A percentile compares a stretch with the other conserved stretches of the same genome.
Evolutionary conservation across 1,284 basidiomycete species (phyloP).

Genomic region (Crucibulum parvulum): DNA sequence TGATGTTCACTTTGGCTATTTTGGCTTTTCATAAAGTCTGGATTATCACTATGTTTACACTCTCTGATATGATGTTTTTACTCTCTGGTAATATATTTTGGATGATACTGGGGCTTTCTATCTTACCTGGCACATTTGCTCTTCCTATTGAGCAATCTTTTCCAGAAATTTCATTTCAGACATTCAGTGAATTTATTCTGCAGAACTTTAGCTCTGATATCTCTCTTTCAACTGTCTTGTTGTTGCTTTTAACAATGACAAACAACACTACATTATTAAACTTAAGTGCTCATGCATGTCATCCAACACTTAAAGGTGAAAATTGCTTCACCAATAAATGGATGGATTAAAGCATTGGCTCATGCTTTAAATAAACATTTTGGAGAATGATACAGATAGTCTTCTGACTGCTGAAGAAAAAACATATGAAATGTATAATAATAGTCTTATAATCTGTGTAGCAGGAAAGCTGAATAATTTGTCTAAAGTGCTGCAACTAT

Average conservation of each 20-base stretch:
- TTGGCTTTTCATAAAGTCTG: no score
- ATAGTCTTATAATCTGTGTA: neutral
- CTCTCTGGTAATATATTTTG: no score
- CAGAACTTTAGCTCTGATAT: neutral
- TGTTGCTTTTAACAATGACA: constrained; percentile 1
- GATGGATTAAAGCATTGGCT: neutral
- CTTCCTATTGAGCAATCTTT: neutral
- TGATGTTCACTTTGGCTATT: no score
- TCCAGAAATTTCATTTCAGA: neutral
- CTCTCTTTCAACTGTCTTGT: neutral
- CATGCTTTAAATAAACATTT: neutral
- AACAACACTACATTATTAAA: neutral
- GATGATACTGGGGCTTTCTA: no score
- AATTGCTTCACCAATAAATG: neutral
- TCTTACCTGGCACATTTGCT: neutral
- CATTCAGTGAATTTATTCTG: constrained; percentile 5
- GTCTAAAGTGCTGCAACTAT: neutral
- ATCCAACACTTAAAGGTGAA: neutral
- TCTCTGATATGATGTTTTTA: no score
- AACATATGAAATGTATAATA: neutral
- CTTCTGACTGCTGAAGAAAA: neutral
- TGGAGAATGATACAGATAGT: neutral
- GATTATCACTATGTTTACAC: no score
- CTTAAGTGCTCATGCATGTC: constrained; percentile 1
- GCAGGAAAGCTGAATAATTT: neutral